phyloP scores from a whole-genome alignment of 306 rosid genomes.

The Spatholobus suberectus region DNA sequence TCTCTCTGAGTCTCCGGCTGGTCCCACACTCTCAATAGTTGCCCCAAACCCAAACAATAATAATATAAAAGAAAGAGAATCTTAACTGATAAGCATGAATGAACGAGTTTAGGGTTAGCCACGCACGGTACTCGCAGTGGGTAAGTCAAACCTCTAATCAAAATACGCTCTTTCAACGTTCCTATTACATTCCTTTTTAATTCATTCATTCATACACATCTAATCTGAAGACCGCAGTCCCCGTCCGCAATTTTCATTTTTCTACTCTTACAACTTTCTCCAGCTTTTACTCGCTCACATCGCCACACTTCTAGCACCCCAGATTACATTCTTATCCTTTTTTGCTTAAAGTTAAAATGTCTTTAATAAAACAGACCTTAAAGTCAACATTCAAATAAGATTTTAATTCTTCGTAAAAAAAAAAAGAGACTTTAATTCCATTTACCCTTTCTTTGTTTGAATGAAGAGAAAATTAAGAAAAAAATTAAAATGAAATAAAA shows the following conservation, averaged over 20 bases:
- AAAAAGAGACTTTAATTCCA: too few species aligned
- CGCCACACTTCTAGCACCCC: background rate
- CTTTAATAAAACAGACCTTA: background rate
- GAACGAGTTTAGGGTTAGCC: background rate
- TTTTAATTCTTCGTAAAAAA: conserved; percentile 4
- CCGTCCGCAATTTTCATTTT: background rate
- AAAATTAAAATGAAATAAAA: background rate
- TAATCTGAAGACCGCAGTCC: background rate
- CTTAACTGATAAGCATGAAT: background rate
- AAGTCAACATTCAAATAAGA: conserved; percentile 39
- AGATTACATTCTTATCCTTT: conserved; percentile 26
- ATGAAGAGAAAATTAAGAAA: background rate
- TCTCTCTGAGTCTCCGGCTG: background rate
- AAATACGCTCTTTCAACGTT: conserved; percentile 37
- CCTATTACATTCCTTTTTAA: background rate
- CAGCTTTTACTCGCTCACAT: background rate
- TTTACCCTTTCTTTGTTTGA: background rate
- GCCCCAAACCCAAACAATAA: background rate
- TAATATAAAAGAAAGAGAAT: background rate
- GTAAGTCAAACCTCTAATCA: conserved; percentile 35
- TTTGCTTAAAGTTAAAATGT: background rate
- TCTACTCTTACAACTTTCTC: background rate
- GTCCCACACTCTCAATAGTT: background rate
- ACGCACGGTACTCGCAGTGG: conserved; percentile 8
- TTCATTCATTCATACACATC: background rate